Evolutionary conservation across 495 filamentous ascomycete species (phyloP).

Genomic region (Xylaria acuta): DNA sequence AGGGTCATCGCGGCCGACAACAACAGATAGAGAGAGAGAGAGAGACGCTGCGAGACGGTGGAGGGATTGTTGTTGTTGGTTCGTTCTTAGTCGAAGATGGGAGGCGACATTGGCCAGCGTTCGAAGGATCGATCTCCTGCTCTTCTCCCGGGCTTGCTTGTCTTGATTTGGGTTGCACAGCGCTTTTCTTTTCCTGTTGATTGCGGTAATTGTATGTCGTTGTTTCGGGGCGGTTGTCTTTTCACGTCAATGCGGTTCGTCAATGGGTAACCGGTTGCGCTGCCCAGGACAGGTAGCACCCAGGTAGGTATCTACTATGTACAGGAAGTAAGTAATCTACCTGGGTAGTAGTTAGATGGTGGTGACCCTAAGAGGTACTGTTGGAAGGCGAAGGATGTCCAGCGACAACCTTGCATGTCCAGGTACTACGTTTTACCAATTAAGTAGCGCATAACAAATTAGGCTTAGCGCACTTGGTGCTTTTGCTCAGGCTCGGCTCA

Average conservation of each 20-base stretch:
- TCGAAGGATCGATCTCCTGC: neutral
- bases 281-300: neutral
- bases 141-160: neutral
- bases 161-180: neutral
- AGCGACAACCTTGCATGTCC: neutral
- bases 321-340: neutral
- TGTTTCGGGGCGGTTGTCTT: neutral
- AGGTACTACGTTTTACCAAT: too few species aligned
- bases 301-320: neutral
- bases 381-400: neutral
- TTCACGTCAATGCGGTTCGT: neutral
- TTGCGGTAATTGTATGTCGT: neutral
- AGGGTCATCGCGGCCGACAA: conserved; percentile 35
- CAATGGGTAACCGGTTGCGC: neutral
- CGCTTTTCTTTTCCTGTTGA: neutral
- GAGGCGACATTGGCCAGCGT: neutral
- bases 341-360: neutral
- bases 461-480: too few species aligned
- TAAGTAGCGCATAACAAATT: too few species aligned
- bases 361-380: neutral
- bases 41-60: neutral
- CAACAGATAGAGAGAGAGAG: neutral
- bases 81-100: neutral
- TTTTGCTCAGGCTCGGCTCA: too few species aligned
- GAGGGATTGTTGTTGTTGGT: neutral